A percentile compares a stretch with the other conserved stretches of the same genome.
Conservation (phyloP, 805 yeast species). For the Wickerhamiella sergipiensis region DNA sequence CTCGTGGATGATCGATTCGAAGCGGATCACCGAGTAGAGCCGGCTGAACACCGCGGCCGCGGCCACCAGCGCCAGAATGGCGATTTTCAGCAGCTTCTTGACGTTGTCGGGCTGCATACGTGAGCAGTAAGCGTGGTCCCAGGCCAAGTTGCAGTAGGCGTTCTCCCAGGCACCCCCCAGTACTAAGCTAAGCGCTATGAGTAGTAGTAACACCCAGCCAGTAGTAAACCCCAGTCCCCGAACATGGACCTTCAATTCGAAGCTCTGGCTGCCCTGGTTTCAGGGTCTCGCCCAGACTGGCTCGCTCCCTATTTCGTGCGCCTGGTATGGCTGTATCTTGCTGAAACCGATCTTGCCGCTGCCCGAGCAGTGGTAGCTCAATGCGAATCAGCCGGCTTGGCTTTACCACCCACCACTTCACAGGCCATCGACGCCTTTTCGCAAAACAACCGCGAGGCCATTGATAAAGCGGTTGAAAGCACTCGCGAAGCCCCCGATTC, state of each 20-base stretch:
- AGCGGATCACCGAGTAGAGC: slow-evolving; percentile 88
- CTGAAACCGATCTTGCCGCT: background rate
- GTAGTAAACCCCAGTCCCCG: too few relatives aligned
- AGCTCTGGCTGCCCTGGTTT: background rate
- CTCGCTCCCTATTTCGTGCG: background rate
- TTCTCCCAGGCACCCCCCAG: too few relatives aligned
- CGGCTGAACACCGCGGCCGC: slow-evolving; percentile 89
- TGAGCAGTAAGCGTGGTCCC: background rate
- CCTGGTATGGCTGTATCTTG: background rate
- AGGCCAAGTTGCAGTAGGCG: too few relatives aligned
- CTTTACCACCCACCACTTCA: background rate
- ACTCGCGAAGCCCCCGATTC: background rate
- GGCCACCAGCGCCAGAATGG: slow-evolving; percentile 63
- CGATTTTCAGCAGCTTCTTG: slow-evolving; percentile 37
- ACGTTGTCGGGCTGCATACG: slow-evolving; percentile 5
- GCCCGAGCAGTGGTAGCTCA: background rate
- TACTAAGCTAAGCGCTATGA: too few relatives aligned
- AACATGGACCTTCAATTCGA: background rate
- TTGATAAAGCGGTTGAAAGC: background rate
- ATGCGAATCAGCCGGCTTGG: background rate
- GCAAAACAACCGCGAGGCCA: background rate
- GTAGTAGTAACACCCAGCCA: too few relatives aligned
- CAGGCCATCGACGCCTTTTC: background rate
- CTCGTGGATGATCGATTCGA: slow-evolving; percentile 94
- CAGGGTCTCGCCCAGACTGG: background rate